Base-by-base conservation (phyloP, 129 eudicot species). In the Chrysanthemum seticuspe region DNA sequence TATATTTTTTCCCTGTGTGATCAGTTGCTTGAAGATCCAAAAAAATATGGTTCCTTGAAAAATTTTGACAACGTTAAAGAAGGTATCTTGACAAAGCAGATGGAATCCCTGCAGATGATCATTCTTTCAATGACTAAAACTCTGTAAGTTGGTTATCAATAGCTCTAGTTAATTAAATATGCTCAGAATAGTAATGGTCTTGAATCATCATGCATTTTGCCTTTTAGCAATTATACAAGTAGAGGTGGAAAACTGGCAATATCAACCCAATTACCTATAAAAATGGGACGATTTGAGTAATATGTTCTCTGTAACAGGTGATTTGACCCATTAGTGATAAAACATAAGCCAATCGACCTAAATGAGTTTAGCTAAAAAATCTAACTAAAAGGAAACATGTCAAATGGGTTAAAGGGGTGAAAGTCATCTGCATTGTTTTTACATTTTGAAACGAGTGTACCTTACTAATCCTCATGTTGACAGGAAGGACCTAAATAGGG, bases 401-500 rank as follows among this genome's bases (percentile, higher is more conserved):
- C 62, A 19, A 11, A 10, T 10, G 10, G 57, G 31, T 14, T 19
- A 45, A 44, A 21, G 9, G 2, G 10, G 9, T 40, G 47, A 40
- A 6, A 40, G 47, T 40, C 10, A 40, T 40, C 47, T 40, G 47
- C 9, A 40, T 62, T 18, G 21, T 14, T 3, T 62, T 13, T 29
- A 2, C 18, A 29, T n/a, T 18, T 47, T 58, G 15, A 76, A 56
- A 55, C 72, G 25, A 23, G 58, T 67, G 6, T 56, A 57, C 45
- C 18, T 15, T 54, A 45, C 66, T 78, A 44, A 4, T 74, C 21
- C 75, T 76, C 58, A 31, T 65, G 13, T 54, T 47, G 51, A 76
- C 75, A 94, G 98, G 96, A 89, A 86, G 70, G 93, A 83, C 12
- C 78, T 90, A 62, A 87, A 70, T 71, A 70, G 73, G 27, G 74